Base-by-base conservation (phyloP, 805 yeast species). In the Metschnikowia arizonensis region DNA sequence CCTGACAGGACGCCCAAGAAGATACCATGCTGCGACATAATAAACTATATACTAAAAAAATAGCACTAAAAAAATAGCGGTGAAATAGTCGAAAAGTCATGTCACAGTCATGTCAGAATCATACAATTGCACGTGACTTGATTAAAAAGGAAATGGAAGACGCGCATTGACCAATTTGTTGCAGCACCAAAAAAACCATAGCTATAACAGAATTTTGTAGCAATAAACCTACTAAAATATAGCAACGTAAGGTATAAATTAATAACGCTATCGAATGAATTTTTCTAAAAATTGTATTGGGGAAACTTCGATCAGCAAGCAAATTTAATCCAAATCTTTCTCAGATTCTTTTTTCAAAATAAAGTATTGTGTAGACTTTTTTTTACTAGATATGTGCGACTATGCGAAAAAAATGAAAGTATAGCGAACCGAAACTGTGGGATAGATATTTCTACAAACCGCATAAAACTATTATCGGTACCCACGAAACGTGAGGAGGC, bases 101-200 rank as follows among this genome's bases (percentile, higher is more conserved):
- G 15, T 28, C 33, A 10, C 33, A n/a, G 32, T 28, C 40, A 18
- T 18, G 15, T 28, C 33, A 10, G 30, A 24, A 40, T 40, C 43
- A 25, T 40, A 40, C 43, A 31, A 40, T 40, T n/a, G 36, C 43
- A 40, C 43, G 43, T 40, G 43, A 40, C 36, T 17, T 21, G 2
- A 5, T 14, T 28, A 8, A 37, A 29, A 37, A 26, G 19, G 25
- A 36, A 36, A 18, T 37, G 33, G 18, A 28, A 18, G 40, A 37
- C 40, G 40, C 40, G 40, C 40, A 14, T n/a, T 14, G 8, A 17
- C 19, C 19, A 3, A 26, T 7, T 10, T 28, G 12, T 37, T 28
- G 40, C 40, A 37, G 33, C 40, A 25, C 40, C 40, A 18, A 28
- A 24, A 34, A 35, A 24, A 6, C n/a, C n/a, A 23, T 10, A 23